Evolutionary conservation across 2,329 filamentous ascomycete genomes (phyloP).

Genomic region (Verticillium albo-atrum): DNA sequence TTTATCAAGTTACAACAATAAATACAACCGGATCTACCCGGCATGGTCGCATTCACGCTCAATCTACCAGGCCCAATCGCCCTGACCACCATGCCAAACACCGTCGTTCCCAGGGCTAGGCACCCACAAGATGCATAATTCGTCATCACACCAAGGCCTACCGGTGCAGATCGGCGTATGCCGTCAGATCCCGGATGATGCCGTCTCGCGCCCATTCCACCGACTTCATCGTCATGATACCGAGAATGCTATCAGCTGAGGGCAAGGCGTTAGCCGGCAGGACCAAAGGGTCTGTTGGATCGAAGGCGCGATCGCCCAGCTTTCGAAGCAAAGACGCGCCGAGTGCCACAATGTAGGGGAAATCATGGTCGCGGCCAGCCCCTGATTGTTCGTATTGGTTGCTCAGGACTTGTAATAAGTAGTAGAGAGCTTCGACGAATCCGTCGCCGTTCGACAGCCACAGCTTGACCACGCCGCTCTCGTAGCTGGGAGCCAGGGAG

Average conservation of each 20-base stretch:
- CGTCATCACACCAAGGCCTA: not conserved
- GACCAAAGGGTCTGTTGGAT: slow-evolving; percentile 44
- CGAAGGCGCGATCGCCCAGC: slow-evolving; percentile 63
- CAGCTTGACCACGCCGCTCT: slow-evolving; percentile 65
- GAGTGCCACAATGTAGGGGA: slow-evolving; percentile 62
- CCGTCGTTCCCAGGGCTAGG: not conserved
- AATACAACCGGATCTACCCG: not conserved
- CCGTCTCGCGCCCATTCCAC: slow-evolving; percentile 59
- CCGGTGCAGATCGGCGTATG: slow-evolving; percentile 50
- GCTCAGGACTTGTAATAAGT: slow-evolving; percentile 69
- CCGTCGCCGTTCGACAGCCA: slow-evolving; percentile 85
- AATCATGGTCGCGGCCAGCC: slow-evolving; percentile 39
- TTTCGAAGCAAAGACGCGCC: slow-evolving; percentile 64
- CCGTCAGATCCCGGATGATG: slow-evolving; percentile 64
- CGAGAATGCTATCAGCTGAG: slow-evolving; percentile 61
- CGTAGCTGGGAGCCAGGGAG: slow-evolving; percentile 66
- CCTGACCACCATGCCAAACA: not conserved
- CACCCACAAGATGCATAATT: not conserved
- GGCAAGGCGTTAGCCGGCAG: slow-evolving; percentile 61
- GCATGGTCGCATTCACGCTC: not conserved
- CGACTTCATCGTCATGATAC: slow-evolving; percentile 61
- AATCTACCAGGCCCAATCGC: not conserved
- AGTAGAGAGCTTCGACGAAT: slow-evolving; percentile 75
- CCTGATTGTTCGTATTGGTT: slow-evolving; percentile 51
- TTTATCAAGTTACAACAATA: not conserved